A percentile compares a stretch with the other conserved stretches of the same genome.
These are phyloP conservation scores for Zygosaccharomyces rouxii DNA, from an alignment of 805 yeast genomes.

Conservation along the genomic window DNA sequence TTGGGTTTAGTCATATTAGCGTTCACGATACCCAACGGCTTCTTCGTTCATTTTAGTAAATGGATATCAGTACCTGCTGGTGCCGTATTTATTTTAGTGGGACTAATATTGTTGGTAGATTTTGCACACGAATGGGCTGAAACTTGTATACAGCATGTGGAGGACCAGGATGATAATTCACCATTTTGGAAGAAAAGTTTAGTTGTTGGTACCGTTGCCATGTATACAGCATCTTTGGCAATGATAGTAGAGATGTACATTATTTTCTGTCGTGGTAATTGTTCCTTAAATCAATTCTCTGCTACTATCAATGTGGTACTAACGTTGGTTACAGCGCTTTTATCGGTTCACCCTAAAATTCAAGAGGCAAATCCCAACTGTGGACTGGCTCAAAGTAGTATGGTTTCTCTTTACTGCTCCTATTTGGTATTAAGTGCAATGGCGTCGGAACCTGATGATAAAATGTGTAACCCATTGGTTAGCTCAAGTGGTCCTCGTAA, in stretches of 20 bases:
- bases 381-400: conserved; percentile 93
- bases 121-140: conserved; percentile 99
- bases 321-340: conserved; percentile 55
- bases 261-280: conserved; percentile 75
- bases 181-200: conserved; percentile 73
- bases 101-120: conserved; percentile 84
- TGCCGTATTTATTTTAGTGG: conserved; percentile 80
- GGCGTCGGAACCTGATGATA: conserved; percentile 94
- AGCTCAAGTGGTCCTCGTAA: conserved; percentile 89
- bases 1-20: conserved; percentile 51
- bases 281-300: conserved; percentile 86
- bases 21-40: conserved; percentile 79
- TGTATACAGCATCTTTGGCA: conserved; percentile 71
- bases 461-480: conserved; percentile 83
- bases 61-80: conserved; percentile 81
- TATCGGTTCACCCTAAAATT: conserved; percentile 75
- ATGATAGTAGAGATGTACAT: conserved; percentile 78
- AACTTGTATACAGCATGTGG: conserved; percentile 85
- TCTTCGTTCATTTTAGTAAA: conserved; percentile 88
- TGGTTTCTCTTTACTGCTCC: conserved; percentile 92
- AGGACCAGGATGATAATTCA: conserved; percentile 60
- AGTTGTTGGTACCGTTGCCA: conserved; percentile 78
- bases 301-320: conserved; percentile 71
- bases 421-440: conserved; percentile 89
- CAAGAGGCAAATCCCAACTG: conserved; percentile 94